Percentiles rank a stretch among this genome's conserved stretches.
Conservation (phyloP, 805 yeast genomes). For the Starmerella roubikii region DNA sequence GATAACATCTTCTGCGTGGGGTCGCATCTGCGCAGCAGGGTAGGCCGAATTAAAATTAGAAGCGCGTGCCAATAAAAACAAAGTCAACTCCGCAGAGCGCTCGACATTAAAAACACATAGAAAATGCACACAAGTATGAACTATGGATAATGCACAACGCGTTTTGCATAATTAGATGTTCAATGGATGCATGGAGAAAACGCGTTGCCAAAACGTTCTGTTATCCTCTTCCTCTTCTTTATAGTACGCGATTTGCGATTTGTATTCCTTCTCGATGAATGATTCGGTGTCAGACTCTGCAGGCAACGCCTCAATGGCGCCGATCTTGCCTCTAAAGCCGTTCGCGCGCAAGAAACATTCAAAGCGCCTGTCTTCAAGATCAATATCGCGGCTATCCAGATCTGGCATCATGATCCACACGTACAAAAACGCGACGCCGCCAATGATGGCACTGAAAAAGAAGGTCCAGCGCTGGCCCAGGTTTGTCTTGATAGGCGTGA, state of each 20-base stretch:
- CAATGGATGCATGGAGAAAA: constrained; percentile 10
- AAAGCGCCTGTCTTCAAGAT: constrained; percentile 49
- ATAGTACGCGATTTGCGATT: not conserved
- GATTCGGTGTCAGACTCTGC: not conserved
- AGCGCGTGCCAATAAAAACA: too few relatives aligned
- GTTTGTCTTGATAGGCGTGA: constrained; percentile 51
- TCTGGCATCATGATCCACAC: constrained; percentile 56
- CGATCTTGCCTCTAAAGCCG: constrained; percentile 43
- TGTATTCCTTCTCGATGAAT: not conserved
- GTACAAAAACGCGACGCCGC: constrained; percentile 46
- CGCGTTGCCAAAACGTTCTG: constrained; percentile 8
- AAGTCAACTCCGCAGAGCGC: too few relatives aligned
- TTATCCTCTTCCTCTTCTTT: not conserved
- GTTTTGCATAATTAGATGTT: constrained; percentile 3
- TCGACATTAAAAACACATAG: too few relatives aligned
- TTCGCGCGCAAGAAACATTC: constrained; percentile 42
- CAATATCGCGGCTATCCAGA: constrained; percentile 50
- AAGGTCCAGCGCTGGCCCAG: constrained; percentile 65
- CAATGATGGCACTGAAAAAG: constrained; percentile 62
- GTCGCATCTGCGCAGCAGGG: too few relatives aligned
- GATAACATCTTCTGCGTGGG: too few relatives aligned
- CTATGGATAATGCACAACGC: too few relatives aligned
- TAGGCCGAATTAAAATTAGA: too few relatives aligned
- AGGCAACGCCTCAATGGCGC: constrained; percentile 14
- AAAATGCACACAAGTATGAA: too few relatives aligned